phyloP scores from a whole-genome alignment of 2,329 filamentous ascomycete species.

The Penicillium sp. region DNA sequence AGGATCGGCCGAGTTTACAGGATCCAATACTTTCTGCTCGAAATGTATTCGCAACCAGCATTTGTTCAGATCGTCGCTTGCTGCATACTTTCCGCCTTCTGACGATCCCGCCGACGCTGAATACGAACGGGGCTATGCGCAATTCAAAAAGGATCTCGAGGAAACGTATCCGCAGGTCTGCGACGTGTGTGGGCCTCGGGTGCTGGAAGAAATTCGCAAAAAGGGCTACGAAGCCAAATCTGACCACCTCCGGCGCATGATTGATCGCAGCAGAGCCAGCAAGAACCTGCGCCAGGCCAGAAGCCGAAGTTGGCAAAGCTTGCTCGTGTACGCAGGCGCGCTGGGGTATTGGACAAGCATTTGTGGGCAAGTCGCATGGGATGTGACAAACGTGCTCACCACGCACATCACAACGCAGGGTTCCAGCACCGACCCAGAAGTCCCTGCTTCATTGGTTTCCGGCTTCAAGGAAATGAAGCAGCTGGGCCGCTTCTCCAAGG shows the following conservation, averaged over 20 bases:
- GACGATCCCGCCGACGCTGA: slow-evolving; percentile 62
- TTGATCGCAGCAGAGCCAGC: slow-evolving; percentile 54
- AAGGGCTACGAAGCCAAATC: slow-evolving; percentile 77
- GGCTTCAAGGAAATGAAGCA: slow-evolving; percentile 18
- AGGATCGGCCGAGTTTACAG: slow-evolving; percentile 25
- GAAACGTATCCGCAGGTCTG: slow-evolving; percentile 85
- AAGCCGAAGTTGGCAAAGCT: slow-evolving; percentile 39
- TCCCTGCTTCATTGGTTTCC: slow-evolving; percentile 15
- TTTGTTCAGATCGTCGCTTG: slow-evolving; percentile 66
- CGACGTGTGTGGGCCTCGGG: slow-evolving; percentile 67
- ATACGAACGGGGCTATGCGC: slow-evolving; percentile 62
- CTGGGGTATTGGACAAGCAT: slow-evolving; percentile 40
- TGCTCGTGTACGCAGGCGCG: slow-evolving; percentile 40
- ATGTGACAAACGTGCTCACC: slow-evolving; percentile 32
- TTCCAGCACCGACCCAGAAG: slow-evolving; percentile 7
- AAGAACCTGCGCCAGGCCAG: slow-evolving; percentile 28
- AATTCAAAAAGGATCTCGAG: slow-evolving; percentile 68
- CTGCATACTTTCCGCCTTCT: slow-evolving; percentile 67
- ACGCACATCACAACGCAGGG: slow-evolving; percentile 11
- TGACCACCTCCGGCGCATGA: slow-evolving; percentile 69
- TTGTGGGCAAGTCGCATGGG: slow-evolving; percentile 40
- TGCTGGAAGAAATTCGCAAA: slow-evolving; percentile 61
- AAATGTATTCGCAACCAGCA: slow-evolving; percentile 86
- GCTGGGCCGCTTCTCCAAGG: slow-evolving; percentile 17
- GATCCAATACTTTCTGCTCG: slow-evolving; percentile 57